These are phyloP conservation scores for Asterophora parasitica DNA, from an alignment of 768 basidiomycete genomes.

Conservation along the genomic window DNA sequence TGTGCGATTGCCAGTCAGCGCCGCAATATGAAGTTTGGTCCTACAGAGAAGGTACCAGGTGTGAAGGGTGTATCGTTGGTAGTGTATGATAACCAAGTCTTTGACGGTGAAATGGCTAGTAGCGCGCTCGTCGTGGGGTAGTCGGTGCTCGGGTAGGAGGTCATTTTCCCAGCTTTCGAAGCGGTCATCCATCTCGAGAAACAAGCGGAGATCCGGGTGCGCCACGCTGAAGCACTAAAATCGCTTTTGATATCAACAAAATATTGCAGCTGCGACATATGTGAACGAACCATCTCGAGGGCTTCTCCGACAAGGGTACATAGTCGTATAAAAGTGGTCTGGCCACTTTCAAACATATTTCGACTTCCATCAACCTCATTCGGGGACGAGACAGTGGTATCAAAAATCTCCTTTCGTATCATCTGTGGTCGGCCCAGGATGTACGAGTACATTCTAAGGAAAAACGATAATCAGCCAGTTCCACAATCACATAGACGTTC, in stretches of 20 bases:
- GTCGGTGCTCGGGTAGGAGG: constrained; percentile 37
- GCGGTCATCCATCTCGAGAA: constrained; percentile 38
- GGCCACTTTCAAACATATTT: constrained; percentile 34
- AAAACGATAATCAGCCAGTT: constrained; percentile 8
- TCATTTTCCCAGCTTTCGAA: constrained; percentile 40
- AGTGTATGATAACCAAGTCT: constrained; percentile 29
- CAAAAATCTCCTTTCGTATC: constrained; percentile 29
- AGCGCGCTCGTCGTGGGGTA: constrained; percentile 23
- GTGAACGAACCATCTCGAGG: constrained; percentile 32
- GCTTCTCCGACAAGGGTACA: constrained; percentile 35
- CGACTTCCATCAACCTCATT: constrained; percentile 26
- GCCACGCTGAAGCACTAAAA: constrained; percentile 32
- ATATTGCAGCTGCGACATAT: neutral
- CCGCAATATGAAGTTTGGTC: constrained; percentile 41
- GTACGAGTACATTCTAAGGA: constrained; percentile 35
- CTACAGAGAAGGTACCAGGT: constrained; percentile 44
- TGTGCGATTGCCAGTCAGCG: constrained; percentile 31
- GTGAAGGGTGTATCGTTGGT: constrained; percentile 39
- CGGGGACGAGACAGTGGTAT: constrained; percentile 31
- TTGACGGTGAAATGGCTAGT: constrained; percentile 23
- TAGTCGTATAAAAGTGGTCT: constrained; percentile 32
- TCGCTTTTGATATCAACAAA: neutral
- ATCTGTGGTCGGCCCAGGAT: constrained; percentile 43
- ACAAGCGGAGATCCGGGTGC: constrained; percentile 29
- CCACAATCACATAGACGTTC: constrained; percentile 1